Evolutionary conservation across 192 early-diverging fungal species (phyloP), one percentile per base, ranked within the genome.

Genomic region (Chytriomyces hyalinus): DNA sequence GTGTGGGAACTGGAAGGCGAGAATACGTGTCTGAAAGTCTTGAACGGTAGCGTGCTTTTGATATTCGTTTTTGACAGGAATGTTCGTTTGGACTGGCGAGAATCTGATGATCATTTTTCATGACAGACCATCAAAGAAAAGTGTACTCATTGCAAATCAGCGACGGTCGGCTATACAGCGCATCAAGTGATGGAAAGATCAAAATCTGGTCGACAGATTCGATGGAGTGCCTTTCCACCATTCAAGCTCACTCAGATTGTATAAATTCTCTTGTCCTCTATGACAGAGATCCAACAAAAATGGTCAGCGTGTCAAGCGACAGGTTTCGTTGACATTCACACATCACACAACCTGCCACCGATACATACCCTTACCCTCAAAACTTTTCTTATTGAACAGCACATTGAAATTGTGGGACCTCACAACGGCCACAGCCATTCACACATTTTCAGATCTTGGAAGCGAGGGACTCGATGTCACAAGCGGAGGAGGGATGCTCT

Each of bases 381-480:
- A 81, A 75, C 2, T 24, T 48, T n/a, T 65, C 24, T 28, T 53
- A 45, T 69, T 15, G 20, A 50, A 57, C 2, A 62, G 68, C 15
- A 46, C 63, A 65, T 73, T 11, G 61, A 63, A 83, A 76, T 57
- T 89, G 2, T 90, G 89, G 89, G 89, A 90, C 65, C 78, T 87
- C 5, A 77, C 80, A 0, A 85, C 85, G 6, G 82, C 80, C 45
- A 79, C 76, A 0, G 75, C 72, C 43, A 48, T 87, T 26, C 83
- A 86, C 45, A 88, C 87, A 1, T 82, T 88, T 20, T 66, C 80
- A 4, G 71, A 83, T 44, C 76, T 81, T 26, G 80, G 80, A 4
- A 83, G 83, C 15, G 89, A 90, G 57, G 85, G 87, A 0, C 70
- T 90, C 6, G 87, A 88, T 63, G 85, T 88, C 10, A 82, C 88